Conservation (phyloP, 2,329 filamentous ascomycete genomes). For the Metarhizium sp. region DNA sequence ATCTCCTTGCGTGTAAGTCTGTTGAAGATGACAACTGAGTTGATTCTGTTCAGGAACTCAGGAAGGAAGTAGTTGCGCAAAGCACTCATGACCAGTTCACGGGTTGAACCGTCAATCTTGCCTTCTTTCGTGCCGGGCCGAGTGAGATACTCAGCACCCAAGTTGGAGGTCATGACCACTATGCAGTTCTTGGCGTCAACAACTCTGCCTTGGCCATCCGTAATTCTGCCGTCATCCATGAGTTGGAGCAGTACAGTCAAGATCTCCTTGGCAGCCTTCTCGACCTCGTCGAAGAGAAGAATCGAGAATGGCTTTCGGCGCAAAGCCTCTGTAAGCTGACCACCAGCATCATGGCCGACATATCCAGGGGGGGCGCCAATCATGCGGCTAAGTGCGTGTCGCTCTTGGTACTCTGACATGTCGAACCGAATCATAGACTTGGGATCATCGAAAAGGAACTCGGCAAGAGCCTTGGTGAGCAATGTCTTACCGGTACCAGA, state of each 20-base stretch:
- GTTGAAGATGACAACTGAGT: conserved; percentile 96
- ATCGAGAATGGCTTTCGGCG: conserved; percentile 96
- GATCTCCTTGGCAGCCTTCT: conserved; percentile 97
- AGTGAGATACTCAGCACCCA: conserved; percentile 88
- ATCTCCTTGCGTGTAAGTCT: conserved; percentile 84
- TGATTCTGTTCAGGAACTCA: conserved; percentile 98
- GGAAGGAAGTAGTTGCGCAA: conserved; percentile 95
- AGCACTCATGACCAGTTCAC: conserved; percentile 82
- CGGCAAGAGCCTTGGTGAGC: conserved; percentile 90
- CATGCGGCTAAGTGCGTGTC: conserved; percentile 91
- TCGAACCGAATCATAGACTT: conserved; percentile 99
- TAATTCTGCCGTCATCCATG: conserved; percentile 98
- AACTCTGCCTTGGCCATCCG: conserved; percentile 90
- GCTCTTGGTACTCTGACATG: conserved; percentile 99
- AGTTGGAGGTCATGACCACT: conserved; percentile 97
- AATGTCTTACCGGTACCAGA: conserved; percentile 98
- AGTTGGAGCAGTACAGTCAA: conserved; percentile 96
- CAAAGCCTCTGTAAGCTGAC: conserved; percentile 89
- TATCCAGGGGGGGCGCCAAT: conserved; percentile 96
- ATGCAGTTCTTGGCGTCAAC: conserved; percentile 97
- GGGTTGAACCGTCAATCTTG: conserved; percentile 74
- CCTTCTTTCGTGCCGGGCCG: conserved; percentile 71
- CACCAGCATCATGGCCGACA: conserved; percentile 90
- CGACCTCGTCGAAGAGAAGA: conserved; percentile 92
- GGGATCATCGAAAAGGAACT: conserved; percentile 95